Conservation (phyloP, 345 rosid genomes). For the Eucalyptus tenuipes region DNA sequence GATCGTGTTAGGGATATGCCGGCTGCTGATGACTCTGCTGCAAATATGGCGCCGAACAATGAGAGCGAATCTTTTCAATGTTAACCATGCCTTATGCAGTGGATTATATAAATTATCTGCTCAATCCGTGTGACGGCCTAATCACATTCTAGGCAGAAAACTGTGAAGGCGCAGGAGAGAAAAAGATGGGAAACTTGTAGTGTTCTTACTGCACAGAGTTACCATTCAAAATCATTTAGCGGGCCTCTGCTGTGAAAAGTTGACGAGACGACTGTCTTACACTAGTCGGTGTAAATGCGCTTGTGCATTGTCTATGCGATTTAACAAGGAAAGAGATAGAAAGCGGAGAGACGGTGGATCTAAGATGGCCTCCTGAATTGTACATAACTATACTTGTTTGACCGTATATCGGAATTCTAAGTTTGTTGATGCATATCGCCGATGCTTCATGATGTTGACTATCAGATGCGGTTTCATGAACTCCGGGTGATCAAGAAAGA, state of each 20-base stretch:
- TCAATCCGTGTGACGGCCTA: not conserved
- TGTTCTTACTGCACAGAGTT: not conserved
- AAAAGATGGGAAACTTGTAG: not conserved
- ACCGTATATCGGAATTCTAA: not conserved
- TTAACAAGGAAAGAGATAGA: not conserved
- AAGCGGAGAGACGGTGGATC: not conserved
- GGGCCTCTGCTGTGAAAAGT: not conserved
- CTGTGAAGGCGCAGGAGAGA: not conserved
- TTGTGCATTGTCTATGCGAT: not conserved
- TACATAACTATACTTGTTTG: not conserved
- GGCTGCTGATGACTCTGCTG: constrained; percentile 15
- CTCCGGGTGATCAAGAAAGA: not conserved
- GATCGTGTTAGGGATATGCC: constrained; percentile 50
- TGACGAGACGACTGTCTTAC: not conserved
- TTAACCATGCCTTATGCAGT: not conserved
- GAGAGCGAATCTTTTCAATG: not conserved
- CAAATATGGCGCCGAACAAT: constrained; percentile 6
- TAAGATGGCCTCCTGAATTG: not conserved
- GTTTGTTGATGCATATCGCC: not conserved
- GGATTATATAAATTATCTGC: not conserved
- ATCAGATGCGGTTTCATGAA: not conserved
- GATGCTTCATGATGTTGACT: not conserved
- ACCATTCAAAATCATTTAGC: not conserved
- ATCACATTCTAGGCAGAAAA: not conserved
- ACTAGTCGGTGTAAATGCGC: not conserved